Conservation (phyloP, 495 filamentous ascomycete species). For the Bacidia gigantensis region DNA sequence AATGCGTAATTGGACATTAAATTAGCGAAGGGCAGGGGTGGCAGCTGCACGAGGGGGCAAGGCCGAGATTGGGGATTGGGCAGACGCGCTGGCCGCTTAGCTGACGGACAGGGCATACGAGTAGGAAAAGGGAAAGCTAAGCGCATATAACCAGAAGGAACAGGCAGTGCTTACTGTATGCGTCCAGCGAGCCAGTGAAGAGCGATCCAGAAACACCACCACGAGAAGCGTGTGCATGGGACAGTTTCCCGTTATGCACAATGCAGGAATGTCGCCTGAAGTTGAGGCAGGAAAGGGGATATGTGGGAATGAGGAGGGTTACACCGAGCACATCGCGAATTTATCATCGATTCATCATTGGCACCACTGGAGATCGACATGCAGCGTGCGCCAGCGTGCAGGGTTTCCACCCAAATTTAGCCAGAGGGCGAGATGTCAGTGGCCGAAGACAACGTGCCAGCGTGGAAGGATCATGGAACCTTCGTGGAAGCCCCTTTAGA, state of each 20-base stretch:
- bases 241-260: background rate
- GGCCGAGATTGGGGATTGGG: conserved; percentile 5
- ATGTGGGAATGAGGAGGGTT: background rate
- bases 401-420: no score
- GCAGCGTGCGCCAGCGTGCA: background rate
- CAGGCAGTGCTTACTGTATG: background rate
- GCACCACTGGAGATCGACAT: background rate
- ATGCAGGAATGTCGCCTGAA: no score
- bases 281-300: no score
- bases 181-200: background rate
- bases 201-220: background rate
- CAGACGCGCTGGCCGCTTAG: conserved; percentile 5
- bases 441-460: background rate
- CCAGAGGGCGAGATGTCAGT: background rate
- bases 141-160: background rate
- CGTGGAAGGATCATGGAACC: background rate
- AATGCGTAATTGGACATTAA: background rate
- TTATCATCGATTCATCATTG: background rate
- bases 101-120: background rate
- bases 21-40: background rate
- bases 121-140: background rate
- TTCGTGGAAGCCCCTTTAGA: background rate
- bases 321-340: background rate
- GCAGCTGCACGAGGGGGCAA: conserved; percentile 2
- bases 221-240: background rate